Base-by-base conservation (phyloP, 1,139 yeast species). In the Nematodospora anomalae region DNA sequence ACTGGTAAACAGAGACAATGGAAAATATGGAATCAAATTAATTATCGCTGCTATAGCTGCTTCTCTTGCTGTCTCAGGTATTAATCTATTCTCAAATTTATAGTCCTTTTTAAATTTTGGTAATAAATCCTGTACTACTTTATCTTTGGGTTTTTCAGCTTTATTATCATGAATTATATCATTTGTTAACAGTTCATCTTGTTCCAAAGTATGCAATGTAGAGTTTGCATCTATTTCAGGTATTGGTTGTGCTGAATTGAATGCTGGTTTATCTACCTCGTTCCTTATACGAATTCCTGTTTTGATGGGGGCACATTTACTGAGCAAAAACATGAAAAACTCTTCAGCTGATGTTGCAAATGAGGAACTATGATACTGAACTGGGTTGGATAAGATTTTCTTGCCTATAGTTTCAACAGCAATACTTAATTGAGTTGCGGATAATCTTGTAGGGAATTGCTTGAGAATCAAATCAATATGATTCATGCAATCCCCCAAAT, bases 351-450 rank as follows among this genome's bases (percentile, higher is more conserved):
- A 52, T 26, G 47, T 50, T 25, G 57, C 45, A 27, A 52, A 52
- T 5, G 52, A 46, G 8, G 45, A 46, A 36, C 57, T 56, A 9
- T 49, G 38, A 15, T 55, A 56, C 1, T 54, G 51, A 3, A 67
- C 55, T 0, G 76, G 69, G 6, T 67, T 66, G 0, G 79, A 71
- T 20, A 78, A 60, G 3, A 76, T 62, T 13, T 74, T 69, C 36
- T 71, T 69, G 0, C 85, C 78, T 26, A 82, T 57, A 0, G 83
- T 71, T 44, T 75, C 79, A 15, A 80, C 58, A 0, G 87, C 87
- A 14, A 81, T 67, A 30, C 70, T 65, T 22, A 81, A 60, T 52
- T 85, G 94, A 11, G 60, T 57, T 3, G 80, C 59, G 0, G 88
- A 78, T 20, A 85, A 51, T 3, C 70, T 53, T 0, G 46, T 41